Evolutionary conservation across 163 green algal species (phyloP), one percentile per base, ranked within the genome.

Genomic region (Volvox carteri): DNA sequence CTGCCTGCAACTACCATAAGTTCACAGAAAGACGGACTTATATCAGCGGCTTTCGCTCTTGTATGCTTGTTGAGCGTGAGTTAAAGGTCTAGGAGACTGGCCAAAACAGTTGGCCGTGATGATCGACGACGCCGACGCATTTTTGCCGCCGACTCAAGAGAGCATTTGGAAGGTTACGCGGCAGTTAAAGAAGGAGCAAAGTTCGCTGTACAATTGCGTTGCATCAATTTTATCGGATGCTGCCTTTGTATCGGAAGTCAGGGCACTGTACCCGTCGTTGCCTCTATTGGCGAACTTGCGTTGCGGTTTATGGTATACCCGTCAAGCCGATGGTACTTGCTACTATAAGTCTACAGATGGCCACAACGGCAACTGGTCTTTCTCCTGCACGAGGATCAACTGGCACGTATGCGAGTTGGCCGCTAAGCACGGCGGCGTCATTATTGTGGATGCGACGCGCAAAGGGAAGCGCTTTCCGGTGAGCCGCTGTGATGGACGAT

Each of bases 281-380:
- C 97, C 97, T 0, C 25, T 98, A 6, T 85, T 98, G 2, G 94
- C 97, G 41, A 99, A 99, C 92, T 92, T 99, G 35, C 93, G 98
- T 0, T 99, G 97, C 83, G 98, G 98, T 0, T 68, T 96, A 0
- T 99, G 98, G 96, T 98, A 98, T 68, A 84, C 91, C 0, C 90
- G 77, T 19, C 65, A 48, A 98, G 98, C 93, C 98, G 50, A 94
- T 16, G 77, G 58, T 37, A 96, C 93, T 30, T 99, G 97, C 89
- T 99, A 98, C 91, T 99, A 99, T 92, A 99, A 99, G 89, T 98
- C 94, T 33, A 99, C 97, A 3, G 98, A 99, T 23, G 89, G 89
- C 0, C 98, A 99, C 88, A 93, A 94, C 44, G 94, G 94, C 14
- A 96, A 98, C 84, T 98, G 95, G 96, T 93, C 90, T 1, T 99